Conservation (phyloP, 805 yeast genomes). For the Lipomyces mesembrius region DNA sequence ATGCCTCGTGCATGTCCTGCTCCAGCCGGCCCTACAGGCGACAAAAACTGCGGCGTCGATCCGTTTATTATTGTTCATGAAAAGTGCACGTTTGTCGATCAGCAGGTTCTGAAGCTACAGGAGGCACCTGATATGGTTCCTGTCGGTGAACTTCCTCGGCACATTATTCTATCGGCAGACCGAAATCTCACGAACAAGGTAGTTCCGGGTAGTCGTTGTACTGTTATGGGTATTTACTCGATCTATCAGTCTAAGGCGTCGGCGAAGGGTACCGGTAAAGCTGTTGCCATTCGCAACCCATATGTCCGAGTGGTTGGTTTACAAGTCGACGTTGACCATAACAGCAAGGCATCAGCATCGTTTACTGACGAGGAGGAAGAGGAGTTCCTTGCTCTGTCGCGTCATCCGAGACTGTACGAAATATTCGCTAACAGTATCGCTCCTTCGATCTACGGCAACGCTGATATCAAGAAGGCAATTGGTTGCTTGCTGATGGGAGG, state of each 20-base stretch:
- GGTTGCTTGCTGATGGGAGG: slow-evolving; percentile 94
- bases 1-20: slow-evolving; percentile 72
- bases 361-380: slow-evolving; percentile 95
- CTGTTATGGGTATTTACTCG: slow-evolving; percentile 89
- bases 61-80: slow-evolving; percentile 95
- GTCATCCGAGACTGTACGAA: slow-evolving; percentile 84
- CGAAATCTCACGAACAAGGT: slow-evolving; percentile 86
- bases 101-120: slow-evolving; percentile 89
- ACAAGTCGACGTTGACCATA: slow-evolving; percentile 77
- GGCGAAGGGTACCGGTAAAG: slow-evolving; percentile 55
- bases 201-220: slow-evolving; percentile 94
- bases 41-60: slow-evolving; percentile 79
- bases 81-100: slow-evolving; percentile 90
- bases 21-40: slow-evolving; percentile 50
- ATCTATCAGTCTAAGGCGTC: slow-evolving; percentile 75
- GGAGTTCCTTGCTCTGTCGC: slow-evolving; percentile 77
- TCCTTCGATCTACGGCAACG: slow-evolving; percentile 93
- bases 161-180: slow-evolving; percentile 83
- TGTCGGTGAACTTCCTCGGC: slow-evolving; percentile 98
- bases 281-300: slow-evolving; percentile 91
- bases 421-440: slow-evolving; percentile 88
- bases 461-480: slow-evolving; percentile 90
- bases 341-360: slow-evolving; percentile 61
- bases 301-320: slow-evolving; percentile 86
- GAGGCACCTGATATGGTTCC: slow-evolving; percentile 99